Evolutionary conservation across 208 protist species (phyloP).

Genomic region (Phytomonas sp.): DNA sequence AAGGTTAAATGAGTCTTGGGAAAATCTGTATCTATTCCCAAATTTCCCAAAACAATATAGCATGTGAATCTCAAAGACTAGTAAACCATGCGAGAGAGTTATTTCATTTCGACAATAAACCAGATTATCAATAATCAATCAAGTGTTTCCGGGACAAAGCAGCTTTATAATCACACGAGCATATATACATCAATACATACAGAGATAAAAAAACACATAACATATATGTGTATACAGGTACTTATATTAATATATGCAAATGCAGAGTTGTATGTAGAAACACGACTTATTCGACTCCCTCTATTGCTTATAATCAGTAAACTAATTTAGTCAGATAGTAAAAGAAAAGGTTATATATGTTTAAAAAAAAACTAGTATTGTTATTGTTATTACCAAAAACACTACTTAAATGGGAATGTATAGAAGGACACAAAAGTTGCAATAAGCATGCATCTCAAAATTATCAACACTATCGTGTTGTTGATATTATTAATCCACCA

Average conservation of each 20-base stretch:
- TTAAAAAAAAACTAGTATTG: no score
- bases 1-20: neutral
- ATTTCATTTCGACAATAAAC: neutral
- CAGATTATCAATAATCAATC: neutral
- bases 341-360: conserved; percentile 4
- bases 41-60: neutral
- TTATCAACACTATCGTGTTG: neutral
- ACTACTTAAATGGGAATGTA: neutral
- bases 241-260: conserved; percentile 10
- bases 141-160: neutral
- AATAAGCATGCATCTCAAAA: neutral
- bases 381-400: neutral
- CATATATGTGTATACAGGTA: conserved; percentile 1
- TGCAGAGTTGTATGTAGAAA: neutral
- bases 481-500: neutral
- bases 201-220: conserved; percentile 9
- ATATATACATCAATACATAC: neutral
- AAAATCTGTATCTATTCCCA: neutral
- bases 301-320: neutral
- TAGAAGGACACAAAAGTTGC: neutral
- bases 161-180: neutral
- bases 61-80: neutral
- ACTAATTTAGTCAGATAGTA: neutral
- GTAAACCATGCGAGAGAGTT: neutral
- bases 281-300: neutral